Conservation (phyloP, 148 eudicot species). For the Rhododendron simsii region DNA sequence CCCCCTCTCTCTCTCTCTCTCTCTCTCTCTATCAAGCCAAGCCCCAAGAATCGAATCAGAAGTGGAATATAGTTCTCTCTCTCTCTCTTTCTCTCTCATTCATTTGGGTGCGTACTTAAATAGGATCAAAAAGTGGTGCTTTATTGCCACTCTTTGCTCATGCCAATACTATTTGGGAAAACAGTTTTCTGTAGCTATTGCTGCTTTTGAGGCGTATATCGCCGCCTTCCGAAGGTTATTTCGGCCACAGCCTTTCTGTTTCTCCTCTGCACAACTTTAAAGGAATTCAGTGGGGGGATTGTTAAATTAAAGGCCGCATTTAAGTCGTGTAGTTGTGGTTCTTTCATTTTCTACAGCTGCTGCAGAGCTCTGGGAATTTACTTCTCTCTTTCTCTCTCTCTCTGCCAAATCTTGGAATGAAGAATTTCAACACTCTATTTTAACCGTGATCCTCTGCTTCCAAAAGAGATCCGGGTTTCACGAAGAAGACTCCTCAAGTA, state of each 20-base stretch:
- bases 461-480: neutral
- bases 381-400: neutral
- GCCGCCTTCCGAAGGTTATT: conserved; percentile 12
- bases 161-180: neutral
- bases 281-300: neutral
- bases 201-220: conserved; percentile 16
- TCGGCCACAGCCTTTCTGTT: neutral
- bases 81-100: neutral
- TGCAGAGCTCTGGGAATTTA: neutral
- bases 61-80: neutral
- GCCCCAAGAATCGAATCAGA: conserved; percentile 14
- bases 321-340: conserved; percentile 2
- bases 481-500: conserved; percentile 8
- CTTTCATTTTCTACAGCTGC: neutral
- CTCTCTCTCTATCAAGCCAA: neutral
- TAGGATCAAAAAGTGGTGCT: neutral
- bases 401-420: conserved; percentile 3
- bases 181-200: neutral
- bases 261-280: conserved; percentile 1
- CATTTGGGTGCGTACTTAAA: neutral
- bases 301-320: conserved; percentile 4
- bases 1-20: neutral
- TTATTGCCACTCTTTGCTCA: neutral
- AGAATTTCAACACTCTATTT: neutral
- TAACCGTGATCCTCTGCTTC: neutral